Percentiles rank a stretch among this genome's conserved stretches.
Conservation (phyloP, 805 yeast species). For the Ogataea neopini region DNA sequence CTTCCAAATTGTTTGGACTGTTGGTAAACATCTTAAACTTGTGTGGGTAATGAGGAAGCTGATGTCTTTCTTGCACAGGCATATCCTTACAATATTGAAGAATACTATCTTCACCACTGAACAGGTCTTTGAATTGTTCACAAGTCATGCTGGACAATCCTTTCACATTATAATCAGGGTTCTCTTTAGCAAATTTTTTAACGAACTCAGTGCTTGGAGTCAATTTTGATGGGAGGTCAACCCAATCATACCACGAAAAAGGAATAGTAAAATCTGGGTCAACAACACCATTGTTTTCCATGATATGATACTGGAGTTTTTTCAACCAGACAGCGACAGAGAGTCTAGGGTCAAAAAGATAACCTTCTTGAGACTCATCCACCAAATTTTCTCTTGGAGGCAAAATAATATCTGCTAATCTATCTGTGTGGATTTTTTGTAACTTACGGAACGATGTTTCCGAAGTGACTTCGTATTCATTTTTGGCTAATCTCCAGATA, state of each 20-base stretch:
- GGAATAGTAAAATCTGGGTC: constrained; percentile 31
- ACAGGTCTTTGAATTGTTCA: constrained; percentile 17
- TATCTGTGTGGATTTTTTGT: constrained; percentile 17
- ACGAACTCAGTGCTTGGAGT: constrained; percentile 11
- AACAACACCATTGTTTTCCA: constrained; percentile 19
- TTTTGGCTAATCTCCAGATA: constrained; percentile 10
- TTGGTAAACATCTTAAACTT: constrained; percentile 22
- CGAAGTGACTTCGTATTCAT: constrained; percentile 16
- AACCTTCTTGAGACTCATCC: not conserved
- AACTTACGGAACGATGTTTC: constrained; percentile 15
- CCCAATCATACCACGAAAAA: constrained; percentile 37
- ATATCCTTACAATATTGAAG: constrained; percentile 15
- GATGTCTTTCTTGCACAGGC: constrained; percentile 11
- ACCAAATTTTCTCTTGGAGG: constrained; percentile 49
- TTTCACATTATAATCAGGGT: constrained; percentile 8
- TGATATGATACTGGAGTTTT: constrained; percentile 19
- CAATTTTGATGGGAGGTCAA: constrained; percentile 27
- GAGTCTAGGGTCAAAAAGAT: constrained; percentile 35
- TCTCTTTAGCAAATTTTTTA: constrained; percentile 11
- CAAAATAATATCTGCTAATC: constrained; percentile 52
- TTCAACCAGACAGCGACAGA: constrained; percentile 33
- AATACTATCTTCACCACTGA: constrained; percentile 12
- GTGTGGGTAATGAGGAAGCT: constrained; percentile 18
- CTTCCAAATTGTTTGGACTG: constrained; percentile 17
- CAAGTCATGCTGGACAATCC: constrained; percentile 21